Evolutionary conservation across 495 filamentous ascomycete species (phyloP).

Genomic region (Aspergillus leporis): DNA sequence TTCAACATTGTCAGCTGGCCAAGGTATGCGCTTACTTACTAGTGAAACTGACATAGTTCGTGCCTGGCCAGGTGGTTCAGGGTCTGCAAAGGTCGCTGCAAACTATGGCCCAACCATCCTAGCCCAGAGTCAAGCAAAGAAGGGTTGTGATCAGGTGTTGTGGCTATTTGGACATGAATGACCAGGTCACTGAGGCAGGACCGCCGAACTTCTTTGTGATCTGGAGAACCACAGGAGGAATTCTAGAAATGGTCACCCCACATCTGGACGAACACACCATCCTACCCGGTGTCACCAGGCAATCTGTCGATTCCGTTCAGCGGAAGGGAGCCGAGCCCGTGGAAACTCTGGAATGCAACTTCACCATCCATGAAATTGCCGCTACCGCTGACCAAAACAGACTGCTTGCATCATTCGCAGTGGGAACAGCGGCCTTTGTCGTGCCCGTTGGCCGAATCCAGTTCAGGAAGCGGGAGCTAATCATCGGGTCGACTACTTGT

Average conservation of each 20-base stretch:
- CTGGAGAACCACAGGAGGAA: background rate
- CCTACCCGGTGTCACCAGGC: slow-evolving; percentile 14
- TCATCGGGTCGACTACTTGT: background rate
- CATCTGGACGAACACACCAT: slow-evolving; percentile 5
- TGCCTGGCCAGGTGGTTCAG: slow-evolving; percentile 5
- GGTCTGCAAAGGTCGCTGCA: slow-evolving; percentile 7
- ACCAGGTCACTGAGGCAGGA: slow-evolving; percentile 4
- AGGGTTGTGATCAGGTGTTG: slow-evolving; percentile 2
- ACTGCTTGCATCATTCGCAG: no score
- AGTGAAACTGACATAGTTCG: background rate
- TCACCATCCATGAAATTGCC: no score
- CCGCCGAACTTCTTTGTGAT: slow-evolving; percentile 6
- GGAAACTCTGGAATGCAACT: no score
- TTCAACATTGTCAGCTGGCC: background rate
- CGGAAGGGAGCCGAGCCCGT: no score
- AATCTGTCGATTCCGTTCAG: background rate
- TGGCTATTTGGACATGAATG: slow-evolving; percentile 5
- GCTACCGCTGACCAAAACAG: no score
- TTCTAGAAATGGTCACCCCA: background rate
- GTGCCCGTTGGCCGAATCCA: background rate
- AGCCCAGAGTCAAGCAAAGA: background rate
- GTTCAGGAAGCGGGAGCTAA: background rate
- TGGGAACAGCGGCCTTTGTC: background rate
- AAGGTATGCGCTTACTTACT: background rate
- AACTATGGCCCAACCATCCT: slow-evolving; percentile 5